phyloP scores from a whole-genome alignment of 805 yeast species.

The Teunomyces panamensis region DNA sequence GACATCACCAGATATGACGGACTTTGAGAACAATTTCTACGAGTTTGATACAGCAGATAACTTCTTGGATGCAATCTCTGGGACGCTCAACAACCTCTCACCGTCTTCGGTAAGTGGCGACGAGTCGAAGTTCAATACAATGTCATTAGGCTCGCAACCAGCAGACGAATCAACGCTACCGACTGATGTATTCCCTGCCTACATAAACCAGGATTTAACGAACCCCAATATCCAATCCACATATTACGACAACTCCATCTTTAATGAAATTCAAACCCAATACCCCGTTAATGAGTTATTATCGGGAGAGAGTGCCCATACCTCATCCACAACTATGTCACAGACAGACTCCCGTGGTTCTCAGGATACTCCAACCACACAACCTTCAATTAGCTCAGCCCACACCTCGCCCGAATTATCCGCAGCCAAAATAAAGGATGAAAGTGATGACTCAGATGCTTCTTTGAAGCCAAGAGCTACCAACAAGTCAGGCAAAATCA shows the following conservation, averaged over 20 bases:
- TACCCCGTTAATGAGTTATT: background rate
- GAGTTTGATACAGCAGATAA: slow-evolving; percentile 29
- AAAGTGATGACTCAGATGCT: slow-evolving; percentile 5
- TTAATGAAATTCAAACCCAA: slow-evolving; percentile 3
- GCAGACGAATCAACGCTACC: background rate
- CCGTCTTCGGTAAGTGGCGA: slow-evolving; percentile 19
- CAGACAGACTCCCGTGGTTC: slow-evolving; percentile 11
- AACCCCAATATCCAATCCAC: slow-evolving; percentile 6
- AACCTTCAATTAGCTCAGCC: slow-evolving; percentile 14
- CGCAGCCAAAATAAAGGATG: slow-evolving; percentile 7
- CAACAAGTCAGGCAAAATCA: slow-evolving; percentile 17
- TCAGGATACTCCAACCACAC: slow-evolving; percentile 18
- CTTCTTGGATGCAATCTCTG: slow-evolving; percentile 28
- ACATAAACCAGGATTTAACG: slow-evolving; percentile 5
- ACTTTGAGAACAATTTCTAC: slow-evolving; percentile 12
- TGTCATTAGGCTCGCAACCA: background rate
- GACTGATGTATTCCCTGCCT: background rate
- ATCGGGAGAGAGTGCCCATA: background rate
- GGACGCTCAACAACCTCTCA: slow-evolving; percentile 18
- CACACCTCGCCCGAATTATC: slow-evolving; percentile 22
- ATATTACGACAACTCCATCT: slow-evolving; percentile 2
- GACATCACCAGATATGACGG: slow-evolving; percentile 10
- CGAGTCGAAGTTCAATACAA: slow-evolving; percentile 9
- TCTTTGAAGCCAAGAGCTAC: background rate
- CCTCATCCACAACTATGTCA: slow-evolving; percentile 13